phyloP scores from a whole-genome alignment of 306 rosid species.

The Notholithocarpus densiflorus region DNA sequence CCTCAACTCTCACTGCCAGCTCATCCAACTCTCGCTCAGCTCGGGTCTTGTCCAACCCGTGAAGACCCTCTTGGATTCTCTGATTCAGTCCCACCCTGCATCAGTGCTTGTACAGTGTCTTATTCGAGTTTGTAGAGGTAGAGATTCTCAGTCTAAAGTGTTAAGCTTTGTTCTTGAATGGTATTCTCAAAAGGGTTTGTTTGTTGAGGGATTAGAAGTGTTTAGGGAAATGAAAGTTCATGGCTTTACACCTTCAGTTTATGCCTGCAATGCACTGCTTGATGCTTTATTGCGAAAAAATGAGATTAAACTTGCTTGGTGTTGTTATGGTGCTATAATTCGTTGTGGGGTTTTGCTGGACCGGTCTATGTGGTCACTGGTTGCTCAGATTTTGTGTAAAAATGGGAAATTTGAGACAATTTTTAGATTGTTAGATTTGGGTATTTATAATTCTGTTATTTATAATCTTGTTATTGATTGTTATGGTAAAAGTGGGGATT shows the following conservation, averaged over 20 bases:
- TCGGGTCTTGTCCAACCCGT: constrained; percentile 25
- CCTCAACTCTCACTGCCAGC: constrained; percentile 33
- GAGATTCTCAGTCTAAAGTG: constrained; percentile 22
- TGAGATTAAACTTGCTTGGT: constrained; percentile 34
- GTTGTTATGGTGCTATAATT: constrained; percentile 35
- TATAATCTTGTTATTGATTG: constrained; percentile 30
- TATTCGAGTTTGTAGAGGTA: constrained; percentile 25
- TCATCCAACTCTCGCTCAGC: constrained; percentile 30
- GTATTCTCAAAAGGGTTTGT: constrained; percentile 32
- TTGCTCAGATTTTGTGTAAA: constrained; percentile 34
- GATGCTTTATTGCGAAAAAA: constrained; percentile 29
- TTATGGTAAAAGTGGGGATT: constrained; percentile 35
- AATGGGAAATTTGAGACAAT: constrained; percentile 33
- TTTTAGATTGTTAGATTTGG: constrained; percentile 27
- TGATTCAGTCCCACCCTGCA: constrained; percentile 23
- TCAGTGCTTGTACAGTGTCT: constrained; percentile 20
- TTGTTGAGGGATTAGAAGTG: constrained; percentile 31
- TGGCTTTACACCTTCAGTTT: constrained; percentile 32
- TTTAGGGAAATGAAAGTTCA: constrained; percentile 30
- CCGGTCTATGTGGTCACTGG: constrained; percentile 30
- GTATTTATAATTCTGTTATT: constrained; percentile 18
- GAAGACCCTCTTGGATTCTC: constrained; percentile 31
- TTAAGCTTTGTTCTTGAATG: constrained; percentile 37
- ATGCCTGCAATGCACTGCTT: constrained; percentile 38
- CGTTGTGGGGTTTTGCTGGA: constrained; percentile 34